Evolutionary conservation across 768 basidiomycete species (phyloP).

Genomic region (Phanerodontia chrysosporium): DNA sequence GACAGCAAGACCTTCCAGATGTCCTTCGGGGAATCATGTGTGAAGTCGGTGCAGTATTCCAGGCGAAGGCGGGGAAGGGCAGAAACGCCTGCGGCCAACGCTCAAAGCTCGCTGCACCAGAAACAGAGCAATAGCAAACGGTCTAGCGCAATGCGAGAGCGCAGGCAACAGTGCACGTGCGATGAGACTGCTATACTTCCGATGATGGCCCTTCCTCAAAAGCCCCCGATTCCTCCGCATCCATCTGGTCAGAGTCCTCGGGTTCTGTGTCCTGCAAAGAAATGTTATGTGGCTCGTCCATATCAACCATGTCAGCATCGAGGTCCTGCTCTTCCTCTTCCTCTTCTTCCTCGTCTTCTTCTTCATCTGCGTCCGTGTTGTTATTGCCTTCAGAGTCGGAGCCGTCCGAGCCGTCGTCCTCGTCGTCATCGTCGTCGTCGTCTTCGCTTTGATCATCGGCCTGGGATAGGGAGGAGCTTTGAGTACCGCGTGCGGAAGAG

Average conservation of each 20-base stretch:
- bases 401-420: conserved; percentile 44
- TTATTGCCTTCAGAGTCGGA: conserved; percentile 39
- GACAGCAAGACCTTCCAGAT: too few relatives aligned
- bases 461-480: conserved; percentile 29
- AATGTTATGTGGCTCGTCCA: conserved; percentile 31
- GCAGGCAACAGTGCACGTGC: background rate
- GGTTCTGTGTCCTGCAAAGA: conserved; percentile 35
- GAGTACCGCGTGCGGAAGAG: background rate
- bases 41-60: too few relatives aligned
- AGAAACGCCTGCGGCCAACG: background rate
- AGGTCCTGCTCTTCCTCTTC: conserved; percentile 48
- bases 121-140: too few relatives aligned
- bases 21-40: too few relatives aligned
- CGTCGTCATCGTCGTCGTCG: conserved; percentile 37
- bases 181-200: background rate
- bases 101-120: too few relatives aligned
- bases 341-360: conserved; percentile 42
- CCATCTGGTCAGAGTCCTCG: conserved; percentile 27
- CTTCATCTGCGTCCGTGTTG: conserved; percentile 39
- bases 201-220: conserved; percentile 1
- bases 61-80: too few relatives aligned
- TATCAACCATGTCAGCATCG: conserved; percentile 61
- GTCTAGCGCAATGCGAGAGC: too few relatives aligned
- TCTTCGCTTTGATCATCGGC: conserved; percentile 28
- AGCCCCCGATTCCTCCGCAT: conserved; percentile 9